Base-by-base conservation (phyloP, 2,329 filamentous ascomycete genomes). In the Fusarium goolgardi region DNA sequence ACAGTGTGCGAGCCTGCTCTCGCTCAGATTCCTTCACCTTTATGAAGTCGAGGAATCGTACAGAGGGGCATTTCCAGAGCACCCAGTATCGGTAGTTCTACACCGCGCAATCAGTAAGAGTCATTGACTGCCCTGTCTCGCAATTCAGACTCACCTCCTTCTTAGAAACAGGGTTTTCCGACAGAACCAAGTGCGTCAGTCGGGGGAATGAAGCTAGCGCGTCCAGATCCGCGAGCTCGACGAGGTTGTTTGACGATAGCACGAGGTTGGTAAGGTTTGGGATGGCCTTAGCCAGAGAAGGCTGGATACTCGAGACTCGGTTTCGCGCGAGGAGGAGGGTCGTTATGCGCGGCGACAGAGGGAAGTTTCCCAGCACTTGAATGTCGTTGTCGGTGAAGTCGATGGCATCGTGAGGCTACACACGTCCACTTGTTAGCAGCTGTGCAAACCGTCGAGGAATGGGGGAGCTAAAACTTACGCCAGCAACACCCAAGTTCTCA, bases 381-480 rank as follows among this genome's bases (percentile, higher is more conserved):
- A 99, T 95, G 81, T 97, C 94, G 80, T 99, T 99, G 85, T 99
- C 96, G 80, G 96, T 98, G 75, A 99, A 90, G 83, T 99, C 96
- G 85, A 99, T 96, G 71, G 93, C 90, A 84, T 98, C 96, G 86
- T 96, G 94, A 74, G 94, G 93, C 93, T 96, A 75, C 6, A 10
- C 54, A 27, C 25, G 35, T 27, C n/a, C 41, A 41, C n/a, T 27
- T 45, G 13, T 65, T 50, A 65, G 43, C 43, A 61, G 53, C 43
- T 29, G 18, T 27, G 20, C 39, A 34, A 57, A 25, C 29, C 46
- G 47, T 7, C 44, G 39, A 47, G 43, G 39, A 55, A 32, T 8
- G n/a, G 54, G 52, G 45, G 39, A 55, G 53, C 35, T 31, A 32
- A 55, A 50, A 88, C 91, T 78, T 83, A 97, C 93, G 77, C 92